Evolutionary conservation across 2,329 filamentous ascomycete species (phyloP), one percentile per base, ranked within the genome.

Genomic region (Colletotrichum higginsianum): DNA sequence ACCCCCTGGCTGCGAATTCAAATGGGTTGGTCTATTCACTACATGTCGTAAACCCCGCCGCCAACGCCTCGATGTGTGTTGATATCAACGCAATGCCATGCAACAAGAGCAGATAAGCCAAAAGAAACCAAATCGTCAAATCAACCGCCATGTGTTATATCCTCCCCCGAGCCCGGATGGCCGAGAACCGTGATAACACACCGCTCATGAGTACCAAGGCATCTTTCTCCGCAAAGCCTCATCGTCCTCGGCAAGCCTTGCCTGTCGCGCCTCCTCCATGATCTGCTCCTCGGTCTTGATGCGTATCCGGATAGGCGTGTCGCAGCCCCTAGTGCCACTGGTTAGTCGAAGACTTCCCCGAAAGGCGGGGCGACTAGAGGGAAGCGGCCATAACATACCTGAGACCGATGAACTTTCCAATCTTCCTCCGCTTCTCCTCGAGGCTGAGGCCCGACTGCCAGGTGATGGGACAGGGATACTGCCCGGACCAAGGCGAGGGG

Each of bases 321-420:
- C 67, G 52, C 73, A 72, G n/a, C 72, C 68, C 26, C 69, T 72
- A 35, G 42, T 12, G 12, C 15, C 1, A 40, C 30, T 38, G 9
- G 50, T 72, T 30, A 69, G 69, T 49, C 11, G 16, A 26, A 5
- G 18, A 12, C 1, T 26, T 23, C 57, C 15, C 2, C 8, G 26
- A 18, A 38, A 77, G 9, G 73, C 21, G 50, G 38, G 4, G 79
- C 74, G 23, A 87, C 11, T 8, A 21, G 49, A 16, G 16, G 18
- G n/a, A 16, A 35, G 23, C 47, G 26, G 35, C 12, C 23, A 15
- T 26, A 76, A 88, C 88, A 2, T 91, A 92, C 61, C 89, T 83
- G 67, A 95, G 83, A 15, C 93, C 93, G 78, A 94, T 94, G 75
- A 95, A 95, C 75, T 88, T 85, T 56, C 92, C 93, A 78, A 94